Conservation (phyloP, 768 basidiomycete species). For the Trametes gibbosa region DNA sequence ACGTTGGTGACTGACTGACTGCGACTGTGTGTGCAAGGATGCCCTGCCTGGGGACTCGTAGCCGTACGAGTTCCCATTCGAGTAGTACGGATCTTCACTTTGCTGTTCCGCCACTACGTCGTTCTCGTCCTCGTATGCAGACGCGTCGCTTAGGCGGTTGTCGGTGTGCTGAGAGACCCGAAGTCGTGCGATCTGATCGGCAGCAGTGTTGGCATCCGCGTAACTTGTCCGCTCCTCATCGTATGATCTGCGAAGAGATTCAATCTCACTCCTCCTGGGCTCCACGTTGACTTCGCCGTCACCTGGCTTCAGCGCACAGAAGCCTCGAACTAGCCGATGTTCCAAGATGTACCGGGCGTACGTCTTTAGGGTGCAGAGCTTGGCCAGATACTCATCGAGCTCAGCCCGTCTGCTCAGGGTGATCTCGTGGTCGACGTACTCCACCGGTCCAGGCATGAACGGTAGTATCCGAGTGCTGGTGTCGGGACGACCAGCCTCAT, state of each 20-base stretch:
- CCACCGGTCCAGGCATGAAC: conserved; percentile 95
- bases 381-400: conserved; percentile 84
- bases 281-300: conserved; percentile 73
- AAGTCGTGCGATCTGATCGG: conserved; percentile 46
- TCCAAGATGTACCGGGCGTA: conserved; percentile 81
- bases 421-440: conserved; percentile 78
- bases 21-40: conserved; percentile 9
- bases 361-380: conserved; percentile 69
- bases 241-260: conserved; percentile 39
- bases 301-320: conserved; percentile 82
- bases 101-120: not conserved
- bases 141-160: conserved; percentile 56
- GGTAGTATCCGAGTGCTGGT: conserved; percentile 77
- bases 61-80: conserved; percentile 17
- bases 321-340: conserved; percentile 74
- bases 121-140: conserved; percentile 43
- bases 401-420: conserved; percentile 80
- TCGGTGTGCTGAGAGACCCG: conserved; percentile 46
- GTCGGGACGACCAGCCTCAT: conserved; percentile 81
- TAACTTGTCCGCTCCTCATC: conserved; percentile 20
- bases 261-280: conserved; percentile 57
- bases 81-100: conserved; percentile 8
- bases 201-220: conserved; percentile 36
- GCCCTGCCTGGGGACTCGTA: conserved; percentile 15
- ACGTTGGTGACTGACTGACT: conserved; percentile 16